Evolutionary conservation across 129 eudicot genomes (phyloP).

Genomic region (Flaveria bidentis): DNA sequence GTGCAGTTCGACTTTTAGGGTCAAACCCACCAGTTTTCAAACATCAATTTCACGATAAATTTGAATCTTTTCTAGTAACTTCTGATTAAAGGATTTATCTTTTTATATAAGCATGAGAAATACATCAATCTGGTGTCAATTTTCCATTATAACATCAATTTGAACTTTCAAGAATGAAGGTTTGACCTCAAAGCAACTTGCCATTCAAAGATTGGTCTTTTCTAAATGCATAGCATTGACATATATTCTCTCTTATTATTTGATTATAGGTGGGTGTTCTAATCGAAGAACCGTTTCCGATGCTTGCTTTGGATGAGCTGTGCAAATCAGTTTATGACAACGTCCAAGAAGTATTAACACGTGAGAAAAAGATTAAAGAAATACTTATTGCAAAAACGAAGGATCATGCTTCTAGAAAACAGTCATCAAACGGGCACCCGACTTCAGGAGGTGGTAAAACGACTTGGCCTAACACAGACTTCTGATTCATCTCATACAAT

Average conservation of each 20-base stretch:
- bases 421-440: slow-evolving; percentile 71
- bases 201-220: not conserved
- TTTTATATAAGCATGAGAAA: not conserved
- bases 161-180: not conserved
- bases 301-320: slow-evolving; percentile 95
- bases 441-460: slow-evolving; percentile 35
- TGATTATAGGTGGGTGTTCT: slow-evolving; percentile 90
- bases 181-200: slow-evolving; percentile 14
- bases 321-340: slow-evolving; percentile 55
- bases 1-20: slow-evolving; percentile 19
- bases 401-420: slow-evolving; percentile 31
- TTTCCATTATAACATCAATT: not conserved
- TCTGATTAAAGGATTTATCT: not conserved
- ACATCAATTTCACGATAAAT: not conserved
- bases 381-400: slow-evolving; percentile 50
- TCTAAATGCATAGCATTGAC: not conserved
- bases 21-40: slow-evolving; percentile 7
- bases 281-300: slow-evolving; percentile 99
- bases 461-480: slow-evolving; percentile 30
- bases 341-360: slow-evolving; percentile 62
- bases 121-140: slow-evolving; percentile 4
- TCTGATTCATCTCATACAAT: not conserved
- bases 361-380: slow-evolving; percentile 55
- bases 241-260: not conserved
- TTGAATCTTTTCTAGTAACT: slow-evolving; percentile 7